A percentile compares a stretch with the other conserved stretches of the same genome.
phyloP scores from a whole-genome alignment of 1,139 yeast genomes.

The Saccharomyces pastorianus region DNA sequence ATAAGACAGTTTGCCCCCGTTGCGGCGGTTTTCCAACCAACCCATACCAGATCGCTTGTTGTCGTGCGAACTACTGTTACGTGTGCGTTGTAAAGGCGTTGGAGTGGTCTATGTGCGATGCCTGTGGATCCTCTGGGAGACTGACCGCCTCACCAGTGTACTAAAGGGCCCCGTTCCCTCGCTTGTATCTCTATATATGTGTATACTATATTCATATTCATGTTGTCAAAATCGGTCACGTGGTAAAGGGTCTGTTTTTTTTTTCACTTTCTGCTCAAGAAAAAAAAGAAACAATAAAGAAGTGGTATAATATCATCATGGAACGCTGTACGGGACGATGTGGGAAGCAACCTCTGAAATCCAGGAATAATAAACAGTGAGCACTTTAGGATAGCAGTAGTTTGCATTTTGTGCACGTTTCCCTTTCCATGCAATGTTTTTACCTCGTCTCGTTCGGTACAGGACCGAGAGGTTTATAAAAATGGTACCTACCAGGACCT shows the following conservation, averaged over 20 bases:
- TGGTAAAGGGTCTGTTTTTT: background rate
- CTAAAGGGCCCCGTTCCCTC: background rate
- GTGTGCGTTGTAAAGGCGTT: slow-evolving; percentile 17
- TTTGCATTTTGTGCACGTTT: background rate
- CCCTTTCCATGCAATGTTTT: background rate
- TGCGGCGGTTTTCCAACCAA: slow-evolving; percentile 20
- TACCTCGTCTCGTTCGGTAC: background rate
- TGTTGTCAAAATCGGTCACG: background rate
- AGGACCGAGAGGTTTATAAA: background rate
- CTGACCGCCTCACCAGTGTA: background rate
- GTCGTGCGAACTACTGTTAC: slow-evolving; percentile 19
- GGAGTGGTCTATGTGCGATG: slow-evolving; percentile 14
- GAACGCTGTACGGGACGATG: background rate
- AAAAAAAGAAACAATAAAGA: background rate
- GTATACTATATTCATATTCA: background rate
- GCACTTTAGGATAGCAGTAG: background rate
- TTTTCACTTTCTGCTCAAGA: background rate
- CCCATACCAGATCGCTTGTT: slow-evolving; percentile 20
- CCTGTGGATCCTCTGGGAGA: slow-evolving; percentile 8
- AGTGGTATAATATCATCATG: background rate
- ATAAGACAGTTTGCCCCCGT: slow-evolving; percentile 9
- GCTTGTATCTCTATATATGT: background rate
- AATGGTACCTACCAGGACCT: background rate
- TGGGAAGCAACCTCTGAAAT: background rate
- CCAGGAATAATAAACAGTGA: background rate